These are phyloP conservation scores for Rhizoclosmatium globosum DNA, from an alignment of 192 early-diverging fungal genomes.

Conservation along the genomic window DNA sequence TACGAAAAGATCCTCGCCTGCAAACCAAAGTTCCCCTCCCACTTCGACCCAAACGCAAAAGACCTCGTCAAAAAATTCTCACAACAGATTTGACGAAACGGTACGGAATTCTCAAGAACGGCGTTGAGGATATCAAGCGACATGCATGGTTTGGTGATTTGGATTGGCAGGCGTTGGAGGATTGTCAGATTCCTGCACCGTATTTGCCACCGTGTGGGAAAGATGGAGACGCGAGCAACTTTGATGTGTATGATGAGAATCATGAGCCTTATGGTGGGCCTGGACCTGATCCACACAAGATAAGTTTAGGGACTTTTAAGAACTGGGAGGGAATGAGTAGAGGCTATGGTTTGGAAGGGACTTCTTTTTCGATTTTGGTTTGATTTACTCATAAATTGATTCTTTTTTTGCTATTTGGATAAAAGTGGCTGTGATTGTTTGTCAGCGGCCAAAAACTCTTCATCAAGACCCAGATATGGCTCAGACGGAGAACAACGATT, in stretches of 20 bases:
- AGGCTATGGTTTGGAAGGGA: no score
- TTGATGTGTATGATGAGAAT: conserved; percentile 93
- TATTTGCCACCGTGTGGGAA: conserved; percentile 82
- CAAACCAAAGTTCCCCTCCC: conserved; percentile 83
- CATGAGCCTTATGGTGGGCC: conserved; percentile 84
- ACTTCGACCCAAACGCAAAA: conserved; percentile 82
- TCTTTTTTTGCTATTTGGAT: no score
- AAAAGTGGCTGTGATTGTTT: no score
- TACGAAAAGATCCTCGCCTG: conserved; percentile 94
- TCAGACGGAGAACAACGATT: no score
- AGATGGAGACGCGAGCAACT: conserved; percentile 93
- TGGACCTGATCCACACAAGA: conserved; percentile 76
- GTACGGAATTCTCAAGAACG: conserved; percentile 87
- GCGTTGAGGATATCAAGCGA: conserved; percentile 83
- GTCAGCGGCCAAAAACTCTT: no score
- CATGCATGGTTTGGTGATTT: conserved; percentile 91
- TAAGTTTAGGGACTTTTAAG: conserved; percentile 79
- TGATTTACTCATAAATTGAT: no score
- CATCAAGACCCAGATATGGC: no score
- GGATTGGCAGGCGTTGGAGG: conserved; percentile 79
- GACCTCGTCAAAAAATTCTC: conserved; percentile 86
- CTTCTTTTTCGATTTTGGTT: no score
- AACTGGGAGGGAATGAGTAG: no score
- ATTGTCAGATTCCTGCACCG: conserved; percentile 80
- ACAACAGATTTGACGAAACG: conserved; percentile 86